Percentiles rank a stretch among this genome's conserved stretches.
These are phyloP conservation scores for Colletotrichum tropicale DNA, from an alignment of 2,329 filamentous ascomycete genomes.

Conservation along the genomic window DNA sequence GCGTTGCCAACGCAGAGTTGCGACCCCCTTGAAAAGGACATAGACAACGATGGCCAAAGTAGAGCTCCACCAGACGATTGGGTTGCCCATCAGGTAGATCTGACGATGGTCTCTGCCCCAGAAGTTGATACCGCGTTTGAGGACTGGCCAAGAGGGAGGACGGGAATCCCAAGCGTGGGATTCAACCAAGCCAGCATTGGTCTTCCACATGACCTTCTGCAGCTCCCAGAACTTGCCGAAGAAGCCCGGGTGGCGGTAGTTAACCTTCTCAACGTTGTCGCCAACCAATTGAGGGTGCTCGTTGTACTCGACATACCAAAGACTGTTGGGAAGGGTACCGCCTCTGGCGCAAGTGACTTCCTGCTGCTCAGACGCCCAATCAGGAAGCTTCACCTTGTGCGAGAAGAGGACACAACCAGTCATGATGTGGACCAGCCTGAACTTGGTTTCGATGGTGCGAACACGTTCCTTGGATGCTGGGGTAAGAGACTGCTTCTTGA, in stretches of 20 bases:
- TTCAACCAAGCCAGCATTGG: conserved; percentile 94
- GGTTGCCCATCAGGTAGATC: conserved; percentile 96
- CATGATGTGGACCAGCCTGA: conserved; percentile 94
- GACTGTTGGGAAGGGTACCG: conserved; percentile 91
- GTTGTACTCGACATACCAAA: conserved; percentile 97
- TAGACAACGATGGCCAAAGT: conserved; percentile 80
- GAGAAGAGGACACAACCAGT: conserved; percentile 96
- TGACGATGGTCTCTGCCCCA: conserved; percentile 95
- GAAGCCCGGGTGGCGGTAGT: conserved; percentile 94
- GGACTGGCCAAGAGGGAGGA: conserved; percentile 88
- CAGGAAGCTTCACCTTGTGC: conserved; percentile 97
- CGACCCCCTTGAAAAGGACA: conserved; percentile 82
- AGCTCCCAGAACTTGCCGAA: conserved; percentile 98
- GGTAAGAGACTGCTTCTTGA: conserved; percentile 85
- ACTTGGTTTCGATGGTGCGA: conserved; percentile 95
- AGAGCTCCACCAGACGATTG: conserved; percentile 91
- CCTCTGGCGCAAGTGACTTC: conserved; percentile 97
- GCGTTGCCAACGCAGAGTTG: conserved; percentile 92
- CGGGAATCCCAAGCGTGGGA: conserved; percentile 98
- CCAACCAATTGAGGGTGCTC: conserved; percentile 75
- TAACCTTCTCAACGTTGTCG: conserved; percentile 85
- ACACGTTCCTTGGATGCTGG: conserved; percentile 81
- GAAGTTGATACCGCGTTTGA: conserved; percentile 97
- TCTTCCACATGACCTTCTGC: conserved; percentile 98
- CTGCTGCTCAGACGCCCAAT: conserved; percentile 98